Evolutionary conservation across 208 protist species (phyloP).

Genomic region (Leishmania turanica): DNA sequence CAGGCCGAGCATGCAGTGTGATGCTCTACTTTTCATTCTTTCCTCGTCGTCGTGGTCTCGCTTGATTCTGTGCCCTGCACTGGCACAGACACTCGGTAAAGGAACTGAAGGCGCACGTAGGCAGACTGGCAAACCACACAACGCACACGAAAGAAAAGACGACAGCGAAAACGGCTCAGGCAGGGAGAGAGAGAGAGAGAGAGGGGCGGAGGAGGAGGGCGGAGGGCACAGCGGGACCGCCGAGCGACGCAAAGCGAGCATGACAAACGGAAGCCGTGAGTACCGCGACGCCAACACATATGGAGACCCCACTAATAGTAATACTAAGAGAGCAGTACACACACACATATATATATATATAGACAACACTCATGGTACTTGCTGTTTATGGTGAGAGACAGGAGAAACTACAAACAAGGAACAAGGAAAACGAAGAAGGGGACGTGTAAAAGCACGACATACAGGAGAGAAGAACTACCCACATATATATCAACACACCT

Average conservation of each 20-base stretch:
- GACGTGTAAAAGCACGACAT: neutral
- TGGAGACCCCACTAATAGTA: neutral
- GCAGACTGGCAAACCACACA: neutral
- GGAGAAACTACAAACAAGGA: neutral
- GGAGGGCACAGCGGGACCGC: no score
- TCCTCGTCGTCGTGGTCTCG: neutral
- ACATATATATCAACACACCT: neutral
- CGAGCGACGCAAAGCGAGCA: no score
- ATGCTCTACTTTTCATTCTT: neutral
- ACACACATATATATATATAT: neutral
- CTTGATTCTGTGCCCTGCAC: neutral
- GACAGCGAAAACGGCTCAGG: neutral
- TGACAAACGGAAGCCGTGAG: no score
- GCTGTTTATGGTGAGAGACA: neutral
- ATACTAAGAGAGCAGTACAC: neutral
- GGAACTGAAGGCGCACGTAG: neutral
- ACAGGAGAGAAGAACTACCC: neutral
- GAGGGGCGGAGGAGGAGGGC: no score
- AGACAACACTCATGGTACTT: neutral
- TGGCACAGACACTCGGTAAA: neutral
- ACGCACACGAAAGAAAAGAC: slow-evolving; percentile 1
- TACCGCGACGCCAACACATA: neutral
- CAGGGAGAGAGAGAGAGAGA: neutral
- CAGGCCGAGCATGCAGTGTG: neutral
- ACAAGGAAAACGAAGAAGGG: neutral